Base-by-base conservation (phyloP, 2,329 filamentous ascomycete species). In the Ophiostoma fasciatum region DNA sequence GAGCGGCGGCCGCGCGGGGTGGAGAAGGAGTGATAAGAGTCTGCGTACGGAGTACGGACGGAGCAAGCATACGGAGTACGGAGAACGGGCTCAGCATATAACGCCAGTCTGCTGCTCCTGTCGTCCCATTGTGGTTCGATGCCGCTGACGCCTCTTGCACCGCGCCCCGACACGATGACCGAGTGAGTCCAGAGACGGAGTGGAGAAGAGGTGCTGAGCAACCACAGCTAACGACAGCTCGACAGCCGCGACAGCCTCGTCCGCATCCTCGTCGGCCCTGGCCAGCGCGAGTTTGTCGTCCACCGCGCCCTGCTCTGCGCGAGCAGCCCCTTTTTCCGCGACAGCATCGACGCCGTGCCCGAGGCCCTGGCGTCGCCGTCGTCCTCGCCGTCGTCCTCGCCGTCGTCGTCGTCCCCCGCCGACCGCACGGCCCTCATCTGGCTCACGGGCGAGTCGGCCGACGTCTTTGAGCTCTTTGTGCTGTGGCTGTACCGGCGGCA, bases 391-490 rank as follows among this genome's bases (percentile, higher is more conserved):
- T 20, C 33, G 8, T 14, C 31, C 1, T 33, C 36, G 19, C 3
- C 29, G 28, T 12, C 21, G 15, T 17, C 11, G 23, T 4, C 14
- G 26, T 5, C 5, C 26, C 25, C 28, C 29, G 28, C 22, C 27
- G 18, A 29, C 15, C 13, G 17, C 20, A 23, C 36, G 36, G 47
- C 59, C 4, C 21, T 32, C n/a, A 46, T 62, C 23, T 56, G 51
- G 48, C 52, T 62, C 5, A 59, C 64, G 0, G 56, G 57, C 41
- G 64, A 71, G 48, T 60, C 60, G 1, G 53, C 64, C 14, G 55
- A 62, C 47, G 66, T 68, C 58, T 70, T 72, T 46, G 59, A 62
- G 45, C 55, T 70, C 25, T 69, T 71, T 46, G 56, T 64, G 29
- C 54, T 66, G 30, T 71, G 66, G 64, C 57, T 72, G 18, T 64